A percentile compares a stretch with the other conserved stretches of the same genome.
Conservation (phyloP, 106 monocot species). For the Dendrobium catenatum region DNA sequence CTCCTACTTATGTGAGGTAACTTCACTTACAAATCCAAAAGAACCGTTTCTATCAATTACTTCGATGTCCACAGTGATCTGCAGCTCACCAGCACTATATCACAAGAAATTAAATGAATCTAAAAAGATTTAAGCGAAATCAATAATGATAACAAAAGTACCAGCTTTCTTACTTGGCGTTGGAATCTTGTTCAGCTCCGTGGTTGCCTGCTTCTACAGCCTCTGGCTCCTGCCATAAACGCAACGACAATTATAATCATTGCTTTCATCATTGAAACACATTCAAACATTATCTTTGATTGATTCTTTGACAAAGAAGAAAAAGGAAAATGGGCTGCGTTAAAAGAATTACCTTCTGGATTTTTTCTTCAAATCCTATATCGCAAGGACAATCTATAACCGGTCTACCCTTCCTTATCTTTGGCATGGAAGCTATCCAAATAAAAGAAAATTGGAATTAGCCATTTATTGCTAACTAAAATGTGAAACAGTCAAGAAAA, state of each 20-base stretch:
- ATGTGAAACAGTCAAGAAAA: background rate
- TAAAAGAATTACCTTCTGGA: constrained; percentile 18
- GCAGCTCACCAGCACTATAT: background rate
- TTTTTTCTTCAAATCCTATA: constrained; percentile 22
- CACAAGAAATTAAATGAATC: background rate
- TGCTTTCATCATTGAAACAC: background rate
- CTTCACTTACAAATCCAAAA: constrained; percentile 28
- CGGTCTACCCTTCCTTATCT: constrained; percentile 25
- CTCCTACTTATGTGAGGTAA: background rate
- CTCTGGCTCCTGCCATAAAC: constrained; percentile 22
- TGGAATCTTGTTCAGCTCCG: background rate
- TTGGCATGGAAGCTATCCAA: constrained; percentile 38
- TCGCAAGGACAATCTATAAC: constrained; percentile 20
- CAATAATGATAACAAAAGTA: background rate
- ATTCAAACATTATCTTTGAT: background rate
- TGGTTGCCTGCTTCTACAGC: constrained; percentile 9
- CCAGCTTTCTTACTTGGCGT: background rate
- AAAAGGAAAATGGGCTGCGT: background rate
- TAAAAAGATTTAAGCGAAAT: background rate
- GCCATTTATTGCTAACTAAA: background rate
- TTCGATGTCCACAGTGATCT: constrained; percentile 9
- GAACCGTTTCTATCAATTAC: constrained; percentile 17
- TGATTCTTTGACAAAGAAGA: background rate
- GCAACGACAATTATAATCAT: background rate
- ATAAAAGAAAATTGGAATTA: background rate